Percentiles rank a stretch among this genome's conserved stretches.
phyloP scores from a whole-genome alignment of 768 basidiomycete species.

The Termitomyces sp. region DNA sequence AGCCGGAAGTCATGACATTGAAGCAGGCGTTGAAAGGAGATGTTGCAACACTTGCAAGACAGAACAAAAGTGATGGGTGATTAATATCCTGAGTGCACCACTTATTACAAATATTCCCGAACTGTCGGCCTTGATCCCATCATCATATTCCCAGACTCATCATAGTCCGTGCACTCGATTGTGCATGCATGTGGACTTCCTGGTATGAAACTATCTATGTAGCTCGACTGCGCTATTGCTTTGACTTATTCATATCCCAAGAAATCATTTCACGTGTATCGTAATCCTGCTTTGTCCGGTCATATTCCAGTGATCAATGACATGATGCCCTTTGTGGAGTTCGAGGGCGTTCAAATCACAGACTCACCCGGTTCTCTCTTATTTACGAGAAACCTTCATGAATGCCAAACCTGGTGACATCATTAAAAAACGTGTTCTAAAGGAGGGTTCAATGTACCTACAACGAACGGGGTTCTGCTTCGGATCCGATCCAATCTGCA shows the following conservation, averaged over 20 bases:
- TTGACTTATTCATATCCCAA: too few relatives aligned
- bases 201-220: too few relatives aligned
- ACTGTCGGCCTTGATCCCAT: neutral
- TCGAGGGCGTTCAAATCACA: too few relatives aligned
- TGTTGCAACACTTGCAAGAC: neutral
- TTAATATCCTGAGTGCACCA: too few relatives aligned
- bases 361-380: too few relatives aligned
- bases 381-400: neutral
- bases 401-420: neutral
- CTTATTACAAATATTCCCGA: neutral
- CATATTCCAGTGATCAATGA: neutral
- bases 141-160: neutral
- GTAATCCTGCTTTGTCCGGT: neutral
- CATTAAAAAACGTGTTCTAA: neutral
- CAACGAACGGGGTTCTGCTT: neutral
- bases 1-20: constrained; percentile 20
- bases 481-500: neutral
- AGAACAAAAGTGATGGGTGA: neutral
- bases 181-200: too few relatives aligned
- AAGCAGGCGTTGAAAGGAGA: constrained; percentile 5
- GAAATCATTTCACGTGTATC: neutral
- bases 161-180: too few relatives aligned
- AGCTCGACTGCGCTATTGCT: too few relatives aligned
- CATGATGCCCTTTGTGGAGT: neutral
- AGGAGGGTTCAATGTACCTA: neutral